A percentile compares a stretch with the other conserved stretches of the same genome.
phyloP scores from a whole-genome alignment of 2,329 filamentous ascomycete species.

The Claviceps sp. region DNA sequence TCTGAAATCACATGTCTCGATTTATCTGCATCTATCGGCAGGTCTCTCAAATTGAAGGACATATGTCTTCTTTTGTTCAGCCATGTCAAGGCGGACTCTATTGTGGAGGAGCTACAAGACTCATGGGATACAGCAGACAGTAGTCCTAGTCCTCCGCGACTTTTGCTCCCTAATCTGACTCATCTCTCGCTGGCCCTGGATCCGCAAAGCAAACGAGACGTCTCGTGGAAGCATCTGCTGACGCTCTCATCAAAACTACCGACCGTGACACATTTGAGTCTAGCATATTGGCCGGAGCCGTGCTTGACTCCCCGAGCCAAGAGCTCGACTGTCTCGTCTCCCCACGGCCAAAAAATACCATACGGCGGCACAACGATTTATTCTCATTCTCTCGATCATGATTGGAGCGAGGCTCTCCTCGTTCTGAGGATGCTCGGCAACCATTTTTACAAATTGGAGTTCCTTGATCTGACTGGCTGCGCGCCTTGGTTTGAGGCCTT shows the following conservation, averaged over 20 bases:
- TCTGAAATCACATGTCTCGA: constrained; percentile 37
- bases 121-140: constrained; percentile 37
- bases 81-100: constrained; percentile 7
- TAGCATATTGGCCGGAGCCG: constrained; percentile 50
- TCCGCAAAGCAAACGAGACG: constrained; percentile 18
- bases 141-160: constrained; percentile 18
- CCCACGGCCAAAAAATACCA: constrained; percentile 29
- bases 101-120: constrained; percentile 26
- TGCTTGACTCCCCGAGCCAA: constrained; percentile 42
- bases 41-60: constrained; percentile 37
- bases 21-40: constrained; percentile 37
- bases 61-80: constrained; percentile 38
- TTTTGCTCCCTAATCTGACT: constrained; percentile 42
- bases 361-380: constrained; percentile 44
- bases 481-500: constrained; percentile 39
- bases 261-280: constrained; percentile 44
- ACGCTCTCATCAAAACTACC: constrained; percentile 37
- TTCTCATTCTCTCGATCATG: constrained; percentile 42
- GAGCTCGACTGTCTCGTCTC: constrained; percentile 31
- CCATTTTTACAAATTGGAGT: constrained; percentile 43
- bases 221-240: constrained; percentile 47
- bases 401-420: constrained; percentile 46
- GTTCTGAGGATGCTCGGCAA: constrained; percentile 41
- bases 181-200: constrained; percentile 45
- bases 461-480: constrained; percentile 49